These are phyloP conservation scores for Penicillium pancosmium DNA, from an alignment of 495 filamentous ascomycete genomes.

Conservation along the genomic window DNA sequence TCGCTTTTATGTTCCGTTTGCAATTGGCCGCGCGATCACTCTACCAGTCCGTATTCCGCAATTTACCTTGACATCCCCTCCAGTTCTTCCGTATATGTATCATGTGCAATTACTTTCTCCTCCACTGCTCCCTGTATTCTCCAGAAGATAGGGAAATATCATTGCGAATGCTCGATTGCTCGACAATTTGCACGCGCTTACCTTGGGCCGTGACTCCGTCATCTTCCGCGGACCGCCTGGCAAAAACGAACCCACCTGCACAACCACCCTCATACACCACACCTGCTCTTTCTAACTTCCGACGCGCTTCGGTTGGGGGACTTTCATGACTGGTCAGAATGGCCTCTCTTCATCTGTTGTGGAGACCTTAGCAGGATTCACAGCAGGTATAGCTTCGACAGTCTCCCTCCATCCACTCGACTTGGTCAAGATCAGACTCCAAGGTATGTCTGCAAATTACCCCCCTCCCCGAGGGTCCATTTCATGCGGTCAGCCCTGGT, in stretches of 20 bases:
- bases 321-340: slow-evolving; percentile 53
- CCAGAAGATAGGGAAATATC: not conserved
- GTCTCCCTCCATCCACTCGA: slow-evolving; percentile 76
- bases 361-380: slow-evolving; percentile 89
- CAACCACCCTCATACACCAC: not conserved
- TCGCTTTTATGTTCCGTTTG: not conserved
- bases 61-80: no score
- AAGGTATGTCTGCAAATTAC: slow-evolving; percentile 55
- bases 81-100: no score
- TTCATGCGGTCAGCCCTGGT: not conserved
- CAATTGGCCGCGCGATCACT: no score
- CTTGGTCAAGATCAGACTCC: slow-evolving; percentile 92
- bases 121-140: not conserved
- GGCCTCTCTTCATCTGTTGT: slow-evolving; percentile 73
- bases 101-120: no score
- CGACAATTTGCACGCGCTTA: not conserved
- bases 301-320: slow-evolving; percentile 6
- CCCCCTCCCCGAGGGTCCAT: not conserved
- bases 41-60: no score
- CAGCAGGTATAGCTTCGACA: slow-evolving; percentile 83
- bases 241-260: slow-evolving; percentile 1
- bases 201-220: not conserved
- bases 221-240: slow-evolving; percentile 1
- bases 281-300: not conserved
- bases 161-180: not conserved